Evolutionary conservation across 2,329 filamentous ascomycete genomes (phyloP).

Genomic region (Capronia epimyces): DNA sequence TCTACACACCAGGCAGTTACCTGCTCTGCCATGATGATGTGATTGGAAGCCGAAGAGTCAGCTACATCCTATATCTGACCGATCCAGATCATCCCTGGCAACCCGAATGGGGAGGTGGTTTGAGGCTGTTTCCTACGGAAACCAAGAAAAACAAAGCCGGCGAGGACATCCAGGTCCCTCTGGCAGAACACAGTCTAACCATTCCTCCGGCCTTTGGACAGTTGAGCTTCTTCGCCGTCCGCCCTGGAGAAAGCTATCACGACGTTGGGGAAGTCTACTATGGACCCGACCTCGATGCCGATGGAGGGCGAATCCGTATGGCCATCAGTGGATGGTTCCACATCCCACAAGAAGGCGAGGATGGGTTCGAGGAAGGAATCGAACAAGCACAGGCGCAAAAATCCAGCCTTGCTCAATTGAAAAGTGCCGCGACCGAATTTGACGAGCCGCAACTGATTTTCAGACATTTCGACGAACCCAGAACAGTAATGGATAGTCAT

Average conservation of each 20-base stretch:
- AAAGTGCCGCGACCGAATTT: constrained; percentile 75
- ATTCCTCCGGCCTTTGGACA: constrained; percentile 97
- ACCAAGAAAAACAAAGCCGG: constrained; percentile 63
- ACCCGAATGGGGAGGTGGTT: constrained; percentile 83
- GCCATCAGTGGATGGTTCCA: constrained; percentile 99
- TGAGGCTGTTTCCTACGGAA: constrained; percentile 74
- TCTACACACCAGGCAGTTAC: constrained; percentile 94
- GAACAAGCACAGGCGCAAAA: constrained; percentile 84
- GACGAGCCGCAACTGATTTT: constrained; percentile 68
- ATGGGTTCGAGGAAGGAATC: constrained; percentile 79
- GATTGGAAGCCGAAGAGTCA: constrained; percentile 91
- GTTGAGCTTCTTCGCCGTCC: constrained; percentile 94
- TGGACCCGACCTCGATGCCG: constrained; percentile 53
- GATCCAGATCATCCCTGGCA: constrained; percentile 90
- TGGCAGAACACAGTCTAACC: constrained; percentile 68
- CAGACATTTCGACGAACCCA: constrained; percentile 39
- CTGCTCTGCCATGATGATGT: constrained; percentile 97
- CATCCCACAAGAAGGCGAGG: constrained; percentile 90
- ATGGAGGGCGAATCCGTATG: constrained; percentile 69
- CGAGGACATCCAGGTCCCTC: constrained; percentile 70
- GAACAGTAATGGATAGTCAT: constrained; percentile 34
- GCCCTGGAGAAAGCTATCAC: constrained; percentile 97
- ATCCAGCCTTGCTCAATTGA: constrained; percentile 86
- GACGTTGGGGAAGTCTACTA: constrained; percentile 97
- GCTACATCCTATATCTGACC: constrained; percentile 93